Base-by-base conservation (phyloP, 2,329 filamentous ascomycete species). In the Verticillium klebahnii region DNA sequence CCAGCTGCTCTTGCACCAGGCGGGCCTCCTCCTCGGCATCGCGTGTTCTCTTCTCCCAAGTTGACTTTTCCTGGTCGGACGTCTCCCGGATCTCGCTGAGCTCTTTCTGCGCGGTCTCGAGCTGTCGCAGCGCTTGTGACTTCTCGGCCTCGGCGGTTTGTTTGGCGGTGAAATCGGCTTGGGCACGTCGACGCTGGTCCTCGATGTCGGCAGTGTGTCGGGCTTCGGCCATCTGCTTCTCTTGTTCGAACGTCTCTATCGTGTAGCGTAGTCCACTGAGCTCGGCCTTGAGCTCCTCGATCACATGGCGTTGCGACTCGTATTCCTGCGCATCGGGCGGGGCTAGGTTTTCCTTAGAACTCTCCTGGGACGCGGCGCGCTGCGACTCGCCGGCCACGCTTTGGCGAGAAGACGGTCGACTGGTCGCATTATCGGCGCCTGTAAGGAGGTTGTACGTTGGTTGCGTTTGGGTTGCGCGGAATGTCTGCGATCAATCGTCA, bases 231-330 rank as follows among this genome's bases (percentile, higher is more conserved):
- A 97, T 85, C 62, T 96, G 92, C 68, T 91, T 89, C 71, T 98
- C 94, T 68, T 97, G 92, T 69, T 94, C 93, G 60, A 91, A 80
- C 19, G 91, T 94, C 69, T 93, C 91, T 67, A 97, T 83, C 62
- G 94, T 92, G 77, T 97, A 99, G 64, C 89, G 89, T 58, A 97
- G 80, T 0, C 92, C 91, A 64, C 93, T 95, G 52, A 98, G 81
- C 75, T 97, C 92, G 2, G 94, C 92, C 71, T 94, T 93, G 31
- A 98, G 82, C 66, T 93, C 89, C 70, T 98, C 93, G 63, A 83
- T 85, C 39, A 79, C 78, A 61, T 77, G 81, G 57, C 81, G 79
- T 70, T 84, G 85, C 56, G 78, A 80, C 69, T 87, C 85, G 69
- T 86, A 85, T 61, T 83, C 80, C 62, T 85, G 82, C n/a, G 80